Evolutionary conservation across 345 rosid genomes (phyloP).

Genomic region (Ceriops decandra): DNA sequence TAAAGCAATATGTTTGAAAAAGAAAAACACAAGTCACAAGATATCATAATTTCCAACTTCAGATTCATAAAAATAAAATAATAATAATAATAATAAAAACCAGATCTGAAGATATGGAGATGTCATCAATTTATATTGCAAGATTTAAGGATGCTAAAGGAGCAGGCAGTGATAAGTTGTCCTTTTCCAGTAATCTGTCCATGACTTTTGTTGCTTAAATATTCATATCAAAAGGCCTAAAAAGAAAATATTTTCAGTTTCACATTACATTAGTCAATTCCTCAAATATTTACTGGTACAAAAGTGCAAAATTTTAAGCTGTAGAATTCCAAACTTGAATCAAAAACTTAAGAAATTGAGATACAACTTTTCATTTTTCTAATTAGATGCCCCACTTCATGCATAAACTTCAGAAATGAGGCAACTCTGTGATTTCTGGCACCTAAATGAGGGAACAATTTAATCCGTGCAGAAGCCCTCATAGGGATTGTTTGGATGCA

Average conservation of each 20-base stretch:
- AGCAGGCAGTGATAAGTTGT: not conserved
- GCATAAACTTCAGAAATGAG: too few relatives aligned
- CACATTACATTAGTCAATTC: not conserved
- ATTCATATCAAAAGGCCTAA: not conserved
- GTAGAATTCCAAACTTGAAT: not conserved
- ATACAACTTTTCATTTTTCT: too few relatives aligned
- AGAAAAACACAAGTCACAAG: not conserved
- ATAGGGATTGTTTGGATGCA: too few relatives aligned
- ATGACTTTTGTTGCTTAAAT: not conserved
- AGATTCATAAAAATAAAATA: not conserved
- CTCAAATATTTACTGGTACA: too few relatives aligned
- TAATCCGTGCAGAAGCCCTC: too few relatives aligned
- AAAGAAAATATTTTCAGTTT: not conserved
- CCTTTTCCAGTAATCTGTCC: not conserved
- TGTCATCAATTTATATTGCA: not conserved
- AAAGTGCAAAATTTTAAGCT: not conserved
- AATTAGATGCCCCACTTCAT: too few relatives aligned
- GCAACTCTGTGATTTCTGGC: too few relatives aligned
- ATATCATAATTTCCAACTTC: not conserved
- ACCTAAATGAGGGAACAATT: too few relatives aligned
- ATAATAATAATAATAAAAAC: too few relatives aligned
- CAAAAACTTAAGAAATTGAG: too few relatives aligned
- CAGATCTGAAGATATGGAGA: slow-evolving; percentile 1
- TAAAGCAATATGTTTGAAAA: too few relatives aligned
- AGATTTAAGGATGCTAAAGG: not conserved